These are phyloP conservation scores for Sporothrix pseudoabietina DNA, from an alignment of 2,329 filamentous ascomycete species.

Conservation along the genomic window DNA sequence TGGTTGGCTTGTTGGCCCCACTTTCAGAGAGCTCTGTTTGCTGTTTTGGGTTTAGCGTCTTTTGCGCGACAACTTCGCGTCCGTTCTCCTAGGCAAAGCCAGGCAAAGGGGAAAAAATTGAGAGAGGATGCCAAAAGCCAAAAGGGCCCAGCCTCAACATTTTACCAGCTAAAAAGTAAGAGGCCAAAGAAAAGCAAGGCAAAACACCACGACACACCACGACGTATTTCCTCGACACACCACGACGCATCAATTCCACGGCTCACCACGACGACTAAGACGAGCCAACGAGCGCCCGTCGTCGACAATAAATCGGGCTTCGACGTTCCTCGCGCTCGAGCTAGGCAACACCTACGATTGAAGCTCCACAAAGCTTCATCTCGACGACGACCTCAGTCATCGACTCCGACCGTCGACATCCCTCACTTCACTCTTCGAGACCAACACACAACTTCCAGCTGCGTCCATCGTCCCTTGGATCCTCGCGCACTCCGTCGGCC, in stretches of 20 bases:
- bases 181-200: constrained; percentile 14
- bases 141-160: constrained; percentile 28
- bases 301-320: not conserved
- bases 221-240: constrained; percentile 2
- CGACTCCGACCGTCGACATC: not conserved
- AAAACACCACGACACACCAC: constrained; percentile 2
- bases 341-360: not conserved
- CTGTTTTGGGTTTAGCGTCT: constrained; percentile 35
- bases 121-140: not conserved
- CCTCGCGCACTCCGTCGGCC: not conserved
- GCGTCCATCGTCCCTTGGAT: not conserved
- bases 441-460: not conserved
- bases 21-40: constrained; percentile 23
- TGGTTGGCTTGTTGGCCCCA: constrained; percentile 16
- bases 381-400: not conserved
- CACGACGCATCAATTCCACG: not conserved
- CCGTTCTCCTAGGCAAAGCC: not conserved
- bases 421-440: not conserved
- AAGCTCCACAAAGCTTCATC: too few relatives aligned
- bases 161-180: constrained; percentile 19
- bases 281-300: not conserved
- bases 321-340: not conserved
- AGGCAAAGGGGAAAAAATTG: constrained; percentile 32
- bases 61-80: constrained; percentile 39
- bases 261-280: not conserved